A percentile compares a stretch with the other conserved stretches of the same genome.
Conservation (phyloP, 2,329 filamentous ascomycete species). For the Aquanectria penicillioides region DNA sequence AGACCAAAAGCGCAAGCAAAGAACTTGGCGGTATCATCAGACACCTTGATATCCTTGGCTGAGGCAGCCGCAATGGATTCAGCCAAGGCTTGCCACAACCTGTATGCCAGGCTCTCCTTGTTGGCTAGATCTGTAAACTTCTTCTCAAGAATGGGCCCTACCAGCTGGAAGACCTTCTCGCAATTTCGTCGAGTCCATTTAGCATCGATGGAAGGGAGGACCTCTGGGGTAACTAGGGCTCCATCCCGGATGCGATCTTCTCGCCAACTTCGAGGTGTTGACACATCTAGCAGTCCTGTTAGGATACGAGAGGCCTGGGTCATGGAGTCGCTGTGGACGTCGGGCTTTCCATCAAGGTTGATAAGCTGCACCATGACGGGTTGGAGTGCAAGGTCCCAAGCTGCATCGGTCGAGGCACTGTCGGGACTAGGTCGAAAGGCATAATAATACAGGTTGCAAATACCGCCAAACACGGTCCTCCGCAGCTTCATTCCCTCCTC, state of each 20-base stretch:
- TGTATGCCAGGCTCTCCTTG: slow-evolving; percentile 61
- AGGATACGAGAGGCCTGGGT: slow-evolving; percentile 75
- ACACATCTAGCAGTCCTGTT: slow-evolving; percentile 72
- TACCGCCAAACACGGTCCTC: slow-evolving; percentile 70
- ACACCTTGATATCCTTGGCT: slow-evolving; percentile 89
- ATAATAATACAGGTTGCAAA: slow-evolving; percentile 87
- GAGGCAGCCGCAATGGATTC: slow-evolving; percentile 73
- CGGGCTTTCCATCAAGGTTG: slow-evolving; percentile 45
- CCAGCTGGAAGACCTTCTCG: slow-evolving; percentile 69
- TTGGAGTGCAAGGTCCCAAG: slow-evolving; percentile 81
- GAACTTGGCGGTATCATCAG: slow-evolving; percentile 82
- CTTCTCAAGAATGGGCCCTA: slow-evolving; percentile 68
- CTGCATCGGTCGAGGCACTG: slow-evolving; percentile 72
- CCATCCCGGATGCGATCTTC: slow-evolving; percentile 74
- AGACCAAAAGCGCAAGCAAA: slow-evolving; percentile 77
- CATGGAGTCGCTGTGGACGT: slow-evolving; percentile 59
- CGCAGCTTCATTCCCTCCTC: slow-evolving; percentile 62
- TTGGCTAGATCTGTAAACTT: slow-evolving; percentile 71
- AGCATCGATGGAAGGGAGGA: slow-evolving; percentile 84
- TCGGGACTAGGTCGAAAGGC: slow-evolving; percentile 77
- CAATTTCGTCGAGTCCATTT: slow-evolving; percentile 87
- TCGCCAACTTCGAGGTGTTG: slow-evolving; percentile 73
- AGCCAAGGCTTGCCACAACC: slow-evolving; percentile 71
- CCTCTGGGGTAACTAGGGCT: slow-evolving; percentile 69
- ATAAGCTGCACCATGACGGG: slow-evolving; percentile 70